A percentile compares a stretch with the other conserved stretches of the same genome.
Evolutionary conservation across 2,329 filamentous ascomycete species (phyloP).

Genomic region (Xylaria sp.): DNA sequence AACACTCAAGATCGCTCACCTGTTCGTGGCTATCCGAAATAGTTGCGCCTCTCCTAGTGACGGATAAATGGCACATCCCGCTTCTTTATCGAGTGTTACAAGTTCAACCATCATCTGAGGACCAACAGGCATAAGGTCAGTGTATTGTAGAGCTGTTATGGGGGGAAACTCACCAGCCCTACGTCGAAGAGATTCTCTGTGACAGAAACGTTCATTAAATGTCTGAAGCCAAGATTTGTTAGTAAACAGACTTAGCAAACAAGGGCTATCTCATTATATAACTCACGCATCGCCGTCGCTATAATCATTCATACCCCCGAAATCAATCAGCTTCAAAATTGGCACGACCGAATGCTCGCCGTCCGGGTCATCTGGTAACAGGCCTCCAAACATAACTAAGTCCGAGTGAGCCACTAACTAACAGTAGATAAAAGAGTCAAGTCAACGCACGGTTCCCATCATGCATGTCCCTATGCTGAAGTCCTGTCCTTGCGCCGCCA

Average conservation of each 20-base stretch:
- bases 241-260: not conserved
- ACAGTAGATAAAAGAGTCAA: not conserved
- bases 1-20: too few species aligned
- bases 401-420: not conserved
- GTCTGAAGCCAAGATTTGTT: not conserved
- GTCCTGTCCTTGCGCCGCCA: not conserved
- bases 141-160: not conserved
- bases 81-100: not conserved
- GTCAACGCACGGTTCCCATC: slow-evolving; percentile 1
- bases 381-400: slow-evolving; percentile 14
- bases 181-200: slow-evolving; percentile 7
- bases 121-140: not conserved
- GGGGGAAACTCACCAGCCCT: not conserved
- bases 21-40: not conserved
- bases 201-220: not conserved
- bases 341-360: slow-evolving; percentile 7
- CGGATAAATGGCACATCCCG: not conserved
- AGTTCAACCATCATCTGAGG: slow-evolving; percentile 7
- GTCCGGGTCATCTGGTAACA: not conserved
- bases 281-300: not conserved
- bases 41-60: too few species aligned
- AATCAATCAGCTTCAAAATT: slow-evolving; percentile 13
- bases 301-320: not conserved
- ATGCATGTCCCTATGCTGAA: slow-evolving; percentile 8
- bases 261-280: not conserved